Base-by-base conservation (phyloP, 495 filamentous ascomycete genomes). In the Schizothecium vesticola region DNA sequence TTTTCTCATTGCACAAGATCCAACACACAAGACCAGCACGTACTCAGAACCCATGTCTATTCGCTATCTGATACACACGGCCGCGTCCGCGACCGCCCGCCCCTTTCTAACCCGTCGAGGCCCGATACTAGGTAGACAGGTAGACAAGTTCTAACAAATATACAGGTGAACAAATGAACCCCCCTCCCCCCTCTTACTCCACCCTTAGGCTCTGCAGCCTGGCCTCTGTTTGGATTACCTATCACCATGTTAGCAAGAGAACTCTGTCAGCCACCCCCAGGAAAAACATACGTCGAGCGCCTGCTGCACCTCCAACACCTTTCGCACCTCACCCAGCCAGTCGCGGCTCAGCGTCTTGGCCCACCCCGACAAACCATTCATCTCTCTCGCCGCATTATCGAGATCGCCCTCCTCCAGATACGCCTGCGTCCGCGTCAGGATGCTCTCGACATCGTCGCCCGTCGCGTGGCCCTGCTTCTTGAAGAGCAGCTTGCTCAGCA, bases 381-480 rank as follows among this genome's bases (percentile, higher is more conserved):
- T 94, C 84, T 99, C 95, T 70, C 96, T 85, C 9, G 94, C 93
- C 55, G 95, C 95, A 61, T 84, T 89, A 75, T 99, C 96, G 33
- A 99, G 80, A 72, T 96, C 86, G 29, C 95, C 96, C 80, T 97
- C 91, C 80, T 98, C 93, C 13, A 99, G 83, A 71, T 90, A 85
- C 4, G 86, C 93, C 80, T 97, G 93, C 3, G 95, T 92, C 66
- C 95, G 84, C 3, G 91, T 89, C 13, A 99, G 86, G 69, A 97
- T 88, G 75, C 92, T 96, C 84, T 98, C 95, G 23, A 98, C 94
- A 75, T 99, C 95, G 72, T 95, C 88, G 25, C 96, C 94, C 28
- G 86, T 85, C 1, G 94, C 89, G 56, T 95, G 82, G n/a, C 89
- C 91, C 74, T 92, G 86, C 83, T 97, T 97, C 84, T 90, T 91